Conservation (phyloP, 495 filamentous ascomycete genomes). For the Lasiosphaeriaceae sp. region DNA sequence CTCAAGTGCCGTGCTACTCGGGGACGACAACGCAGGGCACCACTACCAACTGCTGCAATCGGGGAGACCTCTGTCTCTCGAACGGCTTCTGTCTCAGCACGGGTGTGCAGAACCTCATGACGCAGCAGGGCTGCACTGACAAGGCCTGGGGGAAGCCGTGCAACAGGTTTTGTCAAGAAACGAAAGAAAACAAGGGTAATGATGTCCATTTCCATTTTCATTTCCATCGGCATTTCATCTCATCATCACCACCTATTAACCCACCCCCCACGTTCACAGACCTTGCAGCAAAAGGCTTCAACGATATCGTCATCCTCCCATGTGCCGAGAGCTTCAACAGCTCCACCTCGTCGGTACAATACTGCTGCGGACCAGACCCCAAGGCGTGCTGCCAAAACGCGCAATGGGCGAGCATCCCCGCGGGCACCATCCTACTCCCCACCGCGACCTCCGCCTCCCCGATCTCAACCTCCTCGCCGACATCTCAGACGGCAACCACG, state of each 20-base stretch:
- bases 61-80: constrained; percentile 19
- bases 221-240: background rate
- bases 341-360: constrained; percentile 4
- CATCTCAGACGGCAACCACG: background rate
- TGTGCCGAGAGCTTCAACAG: constrained; percentile 12
- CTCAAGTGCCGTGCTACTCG: constrained; percentile 11
- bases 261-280: background rate
- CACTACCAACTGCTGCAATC: constrained; percentile 13
- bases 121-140: constrained; percentile 25
- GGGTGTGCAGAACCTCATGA: constrained; percentile 18
- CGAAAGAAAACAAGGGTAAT: background rate
- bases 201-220: background rate
- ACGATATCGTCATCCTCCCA: constrained; percentile 13
- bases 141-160: constrained; percentile 14
- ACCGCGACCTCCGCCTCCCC: background rate
- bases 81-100: constrained; percentile 22
- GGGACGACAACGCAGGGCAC: background rate
- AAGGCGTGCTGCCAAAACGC: constrained; percentile 9
- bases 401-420: constrained; percentile 1
- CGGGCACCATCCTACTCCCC: constrained; percentile 12
- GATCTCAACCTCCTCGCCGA: no score
- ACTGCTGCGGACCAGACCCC: constrained; percentile 18
- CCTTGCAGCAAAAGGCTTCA: background rate
- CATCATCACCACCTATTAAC: background rate
- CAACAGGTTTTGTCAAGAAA: constrained; percentile 8